Evolutionary conservation across 2,329 filamentous ascomycete genomes (phyloP).

Genomic region (Cephalotrichum gorgonifer): DNA sequence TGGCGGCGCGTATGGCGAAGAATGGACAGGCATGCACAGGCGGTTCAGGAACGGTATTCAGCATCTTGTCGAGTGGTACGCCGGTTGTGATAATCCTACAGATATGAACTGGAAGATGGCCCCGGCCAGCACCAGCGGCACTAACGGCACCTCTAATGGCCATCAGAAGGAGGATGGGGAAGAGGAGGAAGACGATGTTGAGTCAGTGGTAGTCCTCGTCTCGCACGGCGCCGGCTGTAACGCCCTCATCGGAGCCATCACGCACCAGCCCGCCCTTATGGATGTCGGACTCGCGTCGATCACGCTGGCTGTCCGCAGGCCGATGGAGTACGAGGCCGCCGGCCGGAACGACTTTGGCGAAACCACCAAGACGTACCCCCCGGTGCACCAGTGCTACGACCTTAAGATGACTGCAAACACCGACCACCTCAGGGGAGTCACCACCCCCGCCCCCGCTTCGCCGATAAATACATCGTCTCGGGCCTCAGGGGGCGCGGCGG

Average conservation of each 20-base stretch:
- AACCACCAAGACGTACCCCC: constrained; percentile 14
- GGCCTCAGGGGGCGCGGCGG: constrained; percentile 10
- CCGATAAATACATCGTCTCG: constrained; percentile 25
- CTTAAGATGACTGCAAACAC: constrained; percentile 64
- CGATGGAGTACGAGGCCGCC: constrained; percentile 25
- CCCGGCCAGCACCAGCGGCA: not conserved
- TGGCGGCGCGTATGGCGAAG: constrained; percentile 80
- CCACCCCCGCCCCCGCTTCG: constrained; percentile 22
- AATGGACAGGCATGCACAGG: constrained; percentile 93
- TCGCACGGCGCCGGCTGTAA: constrained; percentile 96
- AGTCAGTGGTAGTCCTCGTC: constrained; percentile 76
- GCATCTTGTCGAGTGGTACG: constrained; percentile 77
- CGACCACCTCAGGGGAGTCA: constrained; percentile 49
- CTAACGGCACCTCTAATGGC: constrained; percentile 4
- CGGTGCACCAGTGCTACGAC: constrained; percentile 56
- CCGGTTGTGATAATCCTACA: constrained; percentile 37
- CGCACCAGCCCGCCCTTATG: constrained; percentile 80
- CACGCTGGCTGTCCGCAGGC: constrained; percentile 69
- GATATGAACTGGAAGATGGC: constrained; percentile 36
- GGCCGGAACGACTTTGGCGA: constrained; percentile 13
- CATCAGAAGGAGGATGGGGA: constrained; percentile 21
- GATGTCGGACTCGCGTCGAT: constrained; percentile 86
- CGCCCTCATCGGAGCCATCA: constrained; percentile 83
- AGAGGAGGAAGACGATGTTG: constrained; percentile 52
- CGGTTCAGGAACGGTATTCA: constrained; percentile 74